phyloP scores from a whole-genome alignment of 192 early-diverging fungal genomes.

The Haplosporangium gracile region DNA sequence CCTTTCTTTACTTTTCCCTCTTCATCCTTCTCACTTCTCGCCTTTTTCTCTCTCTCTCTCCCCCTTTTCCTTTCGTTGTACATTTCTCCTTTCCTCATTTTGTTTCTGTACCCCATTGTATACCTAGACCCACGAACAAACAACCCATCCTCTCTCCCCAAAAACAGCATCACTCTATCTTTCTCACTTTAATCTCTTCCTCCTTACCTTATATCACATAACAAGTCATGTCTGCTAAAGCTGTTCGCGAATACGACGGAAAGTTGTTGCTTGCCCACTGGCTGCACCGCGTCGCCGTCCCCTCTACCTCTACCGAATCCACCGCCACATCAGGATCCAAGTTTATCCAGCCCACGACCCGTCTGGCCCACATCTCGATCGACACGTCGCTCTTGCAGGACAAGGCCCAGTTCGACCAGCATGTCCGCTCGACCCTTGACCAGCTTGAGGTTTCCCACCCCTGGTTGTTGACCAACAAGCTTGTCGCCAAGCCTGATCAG shows the following conservation, averaged over 20 bases:
- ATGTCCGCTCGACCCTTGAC: constrained; percentile 69
- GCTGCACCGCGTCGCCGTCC: constrained; percentile 69
- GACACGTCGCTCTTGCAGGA: constrained; percentile 68
- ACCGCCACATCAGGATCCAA: constrained; percentile 60
- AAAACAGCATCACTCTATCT: not conserved
- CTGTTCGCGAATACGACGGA: constrained; percentile 98
- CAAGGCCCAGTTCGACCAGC: constrained; percentile 68
- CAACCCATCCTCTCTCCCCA: not conserved
- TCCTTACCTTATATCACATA: not conserved
- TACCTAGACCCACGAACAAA: constrained; percentile 10
- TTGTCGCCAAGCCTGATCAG: constrained; percentile 99
- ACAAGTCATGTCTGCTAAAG: constrained; percentile 83
- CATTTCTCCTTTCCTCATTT: not conserved
- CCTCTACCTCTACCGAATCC: constrained; percentile 56
- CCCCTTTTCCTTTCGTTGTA: not conserved
- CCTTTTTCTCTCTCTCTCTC: not conserved
- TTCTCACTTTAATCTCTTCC: too few relatives aligned
- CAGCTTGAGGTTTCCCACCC: constrained; percentile 83
- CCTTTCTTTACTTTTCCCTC: not conserved
- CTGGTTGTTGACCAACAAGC: constrained; percentile 85
- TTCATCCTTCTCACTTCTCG: not conserved
- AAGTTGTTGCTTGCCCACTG: constrained; percentile 95
- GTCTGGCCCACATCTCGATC: constrained; percentile 86
- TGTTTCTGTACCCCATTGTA: constrained; percentile 15
- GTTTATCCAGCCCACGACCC: constrained; percentile 79